These are phyloP conservation scores for carrot (Daucus carota) DNA, from an alignment of 129 eudicot genomes.

Conservation along the genomic window DNA sequence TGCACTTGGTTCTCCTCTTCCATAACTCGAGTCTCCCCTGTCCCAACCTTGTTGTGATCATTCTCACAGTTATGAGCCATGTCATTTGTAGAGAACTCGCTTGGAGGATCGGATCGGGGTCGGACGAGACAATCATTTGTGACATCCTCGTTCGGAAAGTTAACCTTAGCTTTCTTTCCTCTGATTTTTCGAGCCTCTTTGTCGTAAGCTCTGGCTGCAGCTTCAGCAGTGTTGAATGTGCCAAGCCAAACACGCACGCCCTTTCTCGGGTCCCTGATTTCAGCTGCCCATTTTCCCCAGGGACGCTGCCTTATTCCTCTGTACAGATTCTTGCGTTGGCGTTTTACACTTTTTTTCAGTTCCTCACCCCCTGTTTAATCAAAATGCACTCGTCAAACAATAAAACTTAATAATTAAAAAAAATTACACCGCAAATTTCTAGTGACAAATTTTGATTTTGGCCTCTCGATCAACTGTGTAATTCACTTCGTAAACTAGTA, in stretches of 20 bases:
- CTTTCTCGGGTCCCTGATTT: conserved; percentile 89
- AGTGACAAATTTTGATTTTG: no score
- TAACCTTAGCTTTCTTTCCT: conserved; percentile 85
- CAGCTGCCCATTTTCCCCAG: conserved; percentile 99
- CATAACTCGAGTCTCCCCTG: neutral
- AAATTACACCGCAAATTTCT: no score
- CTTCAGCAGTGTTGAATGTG: conserved; percentile 88
- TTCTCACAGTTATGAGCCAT: neutral
- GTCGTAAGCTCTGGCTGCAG: conserved; percentile 93
- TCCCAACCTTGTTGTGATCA: neutral
- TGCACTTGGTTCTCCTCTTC: conserved; percentile 5
- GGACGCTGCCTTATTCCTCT: conserved; percentile 95
- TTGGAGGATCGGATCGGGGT: neutral
- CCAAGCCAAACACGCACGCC: conserved; percentile 97
- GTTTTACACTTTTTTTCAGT: conserved; percentile 20
- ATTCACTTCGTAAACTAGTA: no score
- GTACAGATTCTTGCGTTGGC: conserved; percentile 73
- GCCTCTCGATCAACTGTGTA: no score
- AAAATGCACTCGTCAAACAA: conserved; percentile 12
- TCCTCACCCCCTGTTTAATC: conserved; percentile 37
- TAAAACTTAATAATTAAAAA: no score
- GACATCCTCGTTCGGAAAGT: conserved; percentile 67
- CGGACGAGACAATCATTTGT: neutral
- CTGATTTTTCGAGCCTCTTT: conserved; percentile 82
- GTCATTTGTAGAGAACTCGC: conserved; percentile 6